Evolutionary conservation across 2,329 filamentous ascomycete species (phyloP), one percentile per base, ranked within the genome.

Genomic region (Ophioceras dolichostomum): DNA sequence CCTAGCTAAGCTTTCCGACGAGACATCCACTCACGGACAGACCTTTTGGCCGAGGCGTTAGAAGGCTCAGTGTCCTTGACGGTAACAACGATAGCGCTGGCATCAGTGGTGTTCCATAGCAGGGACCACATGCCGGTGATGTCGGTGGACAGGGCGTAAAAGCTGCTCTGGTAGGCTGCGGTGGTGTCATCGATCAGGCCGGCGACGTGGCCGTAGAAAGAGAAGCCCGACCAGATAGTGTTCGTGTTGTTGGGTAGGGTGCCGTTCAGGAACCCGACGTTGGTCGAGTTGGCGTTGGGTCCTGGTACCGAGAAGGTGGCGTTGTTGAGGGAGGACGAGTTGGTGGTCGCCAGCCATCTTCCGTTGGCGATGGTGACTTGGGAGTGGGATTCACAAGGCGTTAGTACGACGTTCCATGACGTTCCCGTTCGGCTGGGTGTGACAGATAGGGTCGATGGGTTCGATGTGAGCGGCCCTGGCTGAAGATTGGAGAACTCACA

Each of bases 261-360:
- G 12, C 17, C 10, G 31, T 41, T 45, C 4, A 33, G 10, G 31
- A 33, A 33, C 16, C 19, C 31, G 31, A 33, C 13, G 19, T 10
- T 4, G 10, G 12, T 33, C 4, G 31, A 21, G 17, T 21, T 13
- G 31, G 31, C 12, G 19, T 21, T 21, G 31, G 31, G 17, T 10
- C 31, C 16, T 10, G 31, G 31, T 5, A 33, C 31, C 17, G 9
- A 19, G 19, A 33, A 22, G 17, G 13, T 13, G 10, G 12, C 9
- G 17, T 12, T 18, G 14, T 19, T 20, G 31, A 12, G 5, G 31
- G 8, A n/a, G n/a, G n/a, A n/a, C n/a, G n/a, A 13, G 31, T 13
- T n/a, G 19, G 31, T 33, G 16, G 31, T 13, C 4, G 19, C 31
- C 10, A 33, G 31, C 31, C 31, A 33, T 4, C 10, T 13, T 17